Base-by-base conservation (phyloP, 371 early-diverging fungal species). In the Phascolomyces articulosus region DNA sequence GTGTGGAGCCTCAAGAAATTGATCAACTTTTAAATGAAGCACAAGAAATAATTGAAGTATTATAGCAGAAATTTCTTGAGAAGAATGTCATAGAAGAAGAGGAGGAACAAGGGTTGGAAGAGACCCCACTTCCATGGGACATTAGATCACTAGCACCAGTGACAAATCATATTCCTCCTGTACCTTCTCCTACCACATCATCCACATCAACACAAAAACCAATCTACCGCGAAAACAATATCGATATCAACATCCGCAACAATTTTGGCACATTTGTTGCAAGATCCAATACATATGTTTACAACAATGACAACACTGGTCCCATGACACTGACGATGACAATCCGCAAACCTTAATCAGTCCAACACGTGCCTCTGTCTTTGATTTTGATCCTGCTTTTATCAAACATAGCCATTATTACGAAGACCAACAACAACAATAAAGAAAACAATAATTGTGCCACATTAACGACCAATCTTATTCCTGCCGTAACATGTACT, bases 401-500 rank as follows among this genome's bases (percentile, higher is more conserved):
- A 40, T 54, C 44, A 47, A 44, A n/a, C n/a, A n/a, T n/a, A n/a
- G n/a, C n/a, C n/a, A n/a, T n/a, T n/a, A n/a, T n/a, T n/a, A n/a
- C n/a, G n/a, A n/a, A 34, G 11, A 34, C 34, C 48, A 47, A 28
- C 27, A 29, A 47, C 11, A 27, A 26, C 27, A 44, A 38, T 10
- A 48, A 51, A 10, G 15, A 21, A 2, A n/a, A 20, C 9, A 3
- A 3, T 13, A 44, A 34, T 34, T 34, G 63, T 11, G 41, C 40
- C 28, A 56, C 62, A 23, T 28, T 55, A 13, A 40, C 24, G 1
- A 56, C 47, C 20, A 58, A 60, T 40, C 53, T 57, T 28, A 47
- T 65, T n/a, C 75, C 71, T 16, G 69, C 62, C 18, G 55, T 80
- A n/a, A 89, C 91, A 20, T 86, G 87, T 29, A 90, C 91, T 23